Evolutionary conservation across 176 grass and related monocot genomes (phyloP), one percentile per base, ranked within the genome.

Genomic region (Triticum urartu): DNA sequence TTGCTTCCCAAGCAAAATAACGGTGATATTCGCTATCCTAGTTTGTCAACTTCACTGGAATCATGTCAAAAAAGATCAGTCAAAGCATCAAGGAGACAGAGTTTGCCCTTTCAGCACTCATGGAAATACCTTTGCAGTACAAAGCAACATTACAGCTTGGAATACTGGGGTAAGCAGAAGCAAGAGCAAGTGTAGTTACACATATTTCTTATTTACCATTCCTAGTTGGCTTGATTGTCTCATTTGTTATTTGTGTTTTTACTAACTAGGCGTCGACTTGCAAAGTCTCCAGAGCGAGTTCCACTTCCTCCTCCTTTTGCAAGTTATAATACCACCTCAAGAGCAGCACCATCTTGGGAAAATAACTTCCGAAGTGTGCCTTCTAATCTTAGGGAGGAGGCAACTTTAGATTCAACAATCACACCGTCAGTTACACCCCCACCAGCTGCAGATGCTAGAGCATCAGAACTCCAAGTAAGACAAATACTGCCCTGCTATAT

Each of bases 121-220:
- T 97, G 94, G 94, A 97, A 87, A 90, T 97, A 75, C 94, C 94
- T 34, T 72, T 87, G 54, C 94, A 97, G 68, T 97, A 97, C 83
- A 97, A 88, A 79, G 94, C 94, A 45, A 97, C 92, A 69, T 45
- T 94, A 47, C 91, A 92, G 81, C 89, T 97, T 87, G 85, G 94
- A 74, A 79, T 97, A 74, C 90, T 94, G 79, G 94, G 94, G 94
- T 97, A 90, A 73, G 85, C 40, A 82, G 10, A 91, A 88, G 78
- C 36, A 82, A 88, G 25, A 75, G 84, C 42, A 84, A 83, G 17
- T 30, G 48, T 11, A 58, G 17, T 65, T 77, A 81, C 36, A 73
- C 61, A 60, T 87, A 74, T 22, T 38, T 87, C 73, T 85, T 78
- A 28, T 89, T 68, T 13, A 25, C 34, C 9, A 54, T 78, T 79